Evolutionary conservation across 2,329 filamentous ascomycete genomes (phyloP), one percentile per base, ranked within the genome.

Genomic region (Volutella citrinella): DNA sequence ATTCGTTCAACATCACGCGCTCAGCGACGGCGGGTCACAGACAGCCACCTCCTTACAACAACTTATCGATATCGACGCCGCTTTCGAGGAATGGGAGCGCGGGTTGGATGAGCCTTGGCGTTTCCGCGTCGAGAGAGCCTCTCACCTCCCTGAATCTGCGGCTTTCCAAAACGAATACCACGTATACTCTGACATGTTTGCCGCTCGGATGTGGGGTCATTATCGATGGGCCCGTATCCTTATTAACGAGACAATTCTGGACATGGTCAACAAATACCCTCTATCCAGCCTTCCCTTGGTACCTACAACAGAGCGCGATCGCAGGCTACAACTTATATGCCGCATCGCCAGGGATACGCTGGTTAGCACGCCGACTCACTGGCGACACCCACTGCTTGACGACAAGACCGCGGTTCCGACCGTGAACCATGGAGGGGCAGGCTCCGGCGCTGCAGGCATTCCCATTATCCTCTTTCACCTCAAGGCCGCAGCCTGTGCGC

Each of bases 221-320:
- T 78, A 74, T 45, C 74, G 78, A 16, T 78, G 74, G 65, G 66
- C 68, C 7, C 70, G 74, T n/a, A 70, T 79, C 16, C 55, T 80
- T 9, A 51, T 69, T 12, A 71, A 67, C 48, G 67, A 78, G 40
- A 61, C 66, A 25, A 66, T 81, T 10, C 53, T 74, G 9, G 60
- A 63, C 10, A 51, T 66, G 19, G 54, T 56, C 6, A 54, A 56
- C 23, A 50, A 48, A 1, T 66, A 63, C 34, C 70, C 71, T 0
- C 30, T 48, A 7, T 69, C 65, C 5, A 61, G 61, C 29, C 39
- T 45, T 5, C 45, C 52, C 2, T 46, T 60, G n/a, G 42, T 66
- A 12, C 40, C 60, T 3, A 42, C 51, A 7, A 36, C 45, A 4
- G 54, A 57, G 24, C 59, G 54, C 24, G 51, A 53, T 12, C 51